Evolutionary conservation across 2,329 filamentous ascomycete genomes (phyloP).

Genomic region (Botryotinia calthae): DNA sequence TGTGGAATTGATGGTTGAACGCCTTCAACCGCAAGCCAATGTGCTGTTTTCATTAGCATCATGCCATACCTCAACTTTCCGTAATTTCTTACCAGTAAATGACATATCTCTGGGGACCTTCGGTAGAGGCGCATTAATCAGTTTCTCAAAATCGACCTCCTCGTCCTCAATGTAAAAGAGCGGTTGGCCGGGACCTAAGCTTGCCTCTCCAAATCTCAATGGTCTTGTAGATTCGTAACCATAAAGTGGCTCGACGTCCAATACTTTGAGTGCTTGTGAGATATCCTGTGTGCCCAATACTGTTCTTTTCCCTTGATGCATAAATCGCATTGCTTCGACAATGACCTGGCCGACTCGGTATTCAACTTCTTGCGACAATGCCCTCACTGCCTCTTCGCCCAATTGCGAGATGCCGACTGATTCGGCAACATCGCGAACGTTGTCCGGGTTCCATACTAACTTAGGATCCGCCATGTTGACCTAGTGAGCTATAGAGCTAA

Average conservation of each 20-base stretch:
- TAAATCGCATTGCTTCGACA: slow-evolving; percentile 91
- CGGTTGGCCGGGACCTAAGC: slow-evolving; percentile 87
- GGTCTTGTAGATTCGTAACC: slow-evolving; percentile 92
- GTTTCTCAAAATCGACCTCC: slow-evolving; percentile 97
- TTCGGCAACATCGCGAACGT: slow-evolving; percentile 92
- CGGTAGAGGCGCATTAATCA: slow-evolving; percentile 93
- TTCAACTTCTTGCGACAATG: slow-evolving; percentile 89
- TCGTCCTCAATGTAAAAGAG: slow-evolving; percentile 98
- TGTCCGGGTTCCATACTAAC: slow-evolving; percentile 91
- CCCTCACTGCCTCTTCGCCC: slow-evolving; percentile 80
- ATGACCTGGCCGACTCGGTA: slow-evolving; percentile 92
- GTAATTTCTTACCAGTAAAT: slow-evolving; percentile 68
- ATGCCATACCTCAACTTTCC: neutral
- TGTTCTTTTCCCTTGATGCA: slow-evolving; percentile 86
- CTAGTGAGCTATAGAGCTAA: neutral
- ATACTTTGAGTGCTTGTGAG: slow-evolving; percentile 75
- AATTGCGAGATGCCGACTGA: slow-evolving; percentile 84
- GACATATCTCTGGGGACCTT: slow-evolving; percentile 92
- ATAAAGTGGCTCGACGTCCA: slow-evolving; percentile 93
- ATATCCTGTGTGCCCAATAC: slow-evolving; percentile 87
- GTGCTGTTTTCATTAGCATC: slow-evolving; percentile 55
- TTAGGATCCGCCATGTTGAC: slow-evolving; percentile 34
- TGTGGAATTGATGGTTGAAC: slow-evolving; percentile 96
- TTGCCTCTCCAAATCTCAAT: slow-evolving; percentile 89
- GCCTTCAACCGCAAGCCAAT: slow-evolving; percentile 97